Base-by-base conservation (phyloP, 495 filamentous ascomycete species). In the Bacidia gigantensis region DNA sequence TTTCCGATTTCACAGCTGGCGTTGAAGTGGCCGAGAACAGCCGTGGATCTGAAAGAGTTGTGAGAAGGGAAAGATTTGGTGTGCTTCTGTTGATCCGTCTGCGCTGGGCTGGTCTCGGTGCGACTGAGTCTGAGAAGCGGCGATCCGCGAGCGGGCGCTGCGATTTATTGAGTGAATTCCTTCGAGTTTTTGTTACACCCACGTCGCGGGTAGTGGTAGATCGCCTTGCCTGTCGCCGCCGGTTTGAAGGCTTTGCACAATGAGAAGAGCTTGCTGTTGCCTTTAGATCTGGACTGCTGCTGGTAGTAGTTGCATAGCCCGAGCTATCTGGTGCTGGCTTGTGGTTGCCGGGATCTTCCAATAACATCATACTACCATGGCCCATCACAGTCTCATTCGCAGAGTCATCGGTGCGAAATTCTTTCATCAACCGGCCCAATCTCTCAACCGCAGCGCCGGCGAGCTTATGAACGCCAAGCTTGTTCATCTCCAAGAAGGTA, bases 311-410 rank as follows among this genome's bases (percentile, higher is more conserved):
- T 14, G 66, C 64, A 63, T 62, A n/a, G 61, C 55, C 62, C 68
- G 71, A n/a, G 49, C 56, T 32, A 69, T 54, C 11, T 68, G 69
- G 23, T 60, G 56, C 43, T 70, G 71, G 11, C 56, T 51, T 40
- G 64, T 72, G 68, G 29, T 70, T 56, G 1, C 70, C 66, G 2
- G 65, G 59, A 55, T 72, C 70, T 56, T 73, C 70, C 43, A 73
- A 62, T 9, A 73, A 58, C 47, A 67, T 57, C 70, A 72, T 72
- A 0, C 70, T 67, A n/a, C 67, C 67, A 48, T 64, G 65, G 2
- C 70, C 70, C 70, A 73, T 73, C n/a, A 72, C 67, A 9, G 62
- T 59, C 55, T 72, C 68, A 1, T 56, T 61, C 17, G 57, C 56
- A 11, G 57, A 40, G 47, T 58, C 53, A 26, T 39, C 63, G 3